Evolutionary conservation across 352 stramenopile genomes (phyloP).

Genomic region (Phytophthora pisi): DNA sequence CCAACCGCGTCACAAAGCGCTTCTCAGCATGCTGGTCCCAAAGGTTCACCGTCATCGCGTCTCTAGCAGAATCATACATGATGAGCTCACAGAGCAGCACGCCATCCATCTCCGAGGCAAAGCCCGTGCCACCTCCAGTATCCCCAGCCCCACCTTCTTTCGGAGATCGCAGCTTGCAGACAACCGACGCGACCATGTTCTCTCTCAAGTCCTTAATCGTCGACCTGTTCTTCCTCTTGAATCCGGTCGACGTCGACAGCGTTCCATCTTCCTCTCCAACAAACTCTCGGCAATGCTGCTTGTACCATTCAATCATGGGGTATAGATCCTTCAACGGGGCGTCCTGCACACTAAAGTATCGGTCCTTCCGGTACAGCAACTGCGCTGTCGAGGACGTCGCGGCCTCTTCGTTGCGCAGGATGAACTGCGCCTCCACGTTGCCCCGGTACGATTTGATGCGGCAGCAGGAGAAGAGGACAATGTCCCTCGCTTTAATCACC

Average conservation of each 20-base stretch:
- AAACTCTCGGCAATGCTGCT: constrained; percentile 56
- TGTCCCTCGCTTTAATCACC: constrained; percentile 52
- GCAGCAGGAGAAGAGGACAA: constrained; percentile 62
- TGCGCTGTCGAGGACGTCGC: constrained; percentile 48
- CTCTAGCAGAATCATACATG: constrained; percentile 45
- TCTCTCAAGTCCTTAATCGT: constrained; percentile 56
- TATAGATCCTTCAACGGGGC: constrained; percentile 60
- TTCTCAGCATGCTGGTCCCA: constrained; percentile 72
- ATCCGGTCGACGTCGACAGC: not conserved
- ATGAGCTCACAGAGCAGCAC: constrained; percentile 54
- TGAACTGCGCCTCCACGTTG: constrained; percentile 64
- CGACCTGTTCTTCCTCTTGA: constrained; percentile 21
- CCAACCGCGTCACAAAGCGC: constrained; percentile 43
- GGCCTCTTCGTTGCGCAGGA: constrained; percentile 25
- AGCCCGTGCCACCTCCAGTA: constrained; percentile 1
- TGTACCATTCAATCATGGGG: constrained; percentile 76
- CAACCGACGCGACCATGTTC: constrained; percentile 60
- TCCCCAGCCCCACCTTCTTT: not conserved
- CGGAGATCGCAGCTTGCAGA: constrained; percentile 40
- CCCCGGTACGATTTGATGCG: constrained; percentile 50
- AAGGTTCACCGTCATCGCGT: constrained; percentile 60
- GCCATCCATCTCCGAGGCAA: constrained; percentile 40
- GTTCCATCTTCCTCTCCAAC: constrained; percentile 12
- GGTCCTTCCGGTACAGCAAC: constrained; percentile 62
- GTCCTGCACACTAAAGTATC: constrained; percentile 64